Evolutionary conservation across 371 early-diverging fungal species (phyloP), one percentile per base, ranked within the genome.

Genomic region (Entomophthora muscae): DNA sequence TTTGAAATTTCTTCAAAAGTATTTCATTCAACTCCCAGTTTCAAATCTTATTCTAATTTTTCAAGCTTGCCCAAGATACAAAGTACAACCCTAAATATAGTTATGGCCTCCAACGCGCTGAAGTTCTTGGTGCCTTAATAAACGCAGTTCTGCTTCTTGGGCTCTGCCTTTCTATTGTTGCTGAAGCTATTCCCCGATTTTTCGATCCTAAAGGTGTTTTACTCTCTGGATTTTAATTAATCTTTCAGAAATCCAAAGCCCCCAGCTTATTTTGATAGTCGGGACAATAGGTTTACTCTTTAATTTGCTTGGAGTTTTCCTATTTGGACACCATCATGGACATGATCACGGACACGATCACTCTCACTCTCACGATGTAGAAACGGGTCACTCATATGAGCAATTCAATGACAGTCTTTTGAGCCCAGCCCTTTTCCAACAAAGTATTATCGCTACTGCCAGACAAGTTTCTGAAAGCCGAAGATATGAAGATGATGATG

Each of bases 41-140:
- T n/a, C n/a, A n/a, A n/a, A n/a, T n/a, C n/a, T n/a, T n/a, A n/a
- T n/a, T n/a, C n/a, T n/a, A n/a, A n/a, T 17, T 32, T 42, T 56
- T 65, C 52, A 61, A 73, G 73, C 57, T 80, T 28, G 73, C 78
- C 17, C 68, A 72, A 31, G 68, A 69, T 62, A 83, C 75, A 26
- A 66, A 75, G 57, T 72, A 73, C 61, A 69, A 76, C 27, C 76
- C 85, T 0, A 79, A 82, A 57, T 82, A 85, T 70, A 84, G 90
- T 23, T 95, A 88, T 71, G 94, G 94, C 3, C 88, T 83, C 83
- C 89, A 91, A 72, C 80, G 95, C 53, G 92, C 93, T 17, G 94
- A 95, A 73, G 81, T 93, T 26, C 77, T 95, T 23, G 95, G 93
- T 22, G 95, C 93, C 3, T 74, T 95, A 10, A 78, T 90, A 61